These are phyloP conservation scores for Camillea tinctor DNA, from an alignment of 2,329 filamentous ascomycete genomes.

Conservation along the genomic window DNA sequence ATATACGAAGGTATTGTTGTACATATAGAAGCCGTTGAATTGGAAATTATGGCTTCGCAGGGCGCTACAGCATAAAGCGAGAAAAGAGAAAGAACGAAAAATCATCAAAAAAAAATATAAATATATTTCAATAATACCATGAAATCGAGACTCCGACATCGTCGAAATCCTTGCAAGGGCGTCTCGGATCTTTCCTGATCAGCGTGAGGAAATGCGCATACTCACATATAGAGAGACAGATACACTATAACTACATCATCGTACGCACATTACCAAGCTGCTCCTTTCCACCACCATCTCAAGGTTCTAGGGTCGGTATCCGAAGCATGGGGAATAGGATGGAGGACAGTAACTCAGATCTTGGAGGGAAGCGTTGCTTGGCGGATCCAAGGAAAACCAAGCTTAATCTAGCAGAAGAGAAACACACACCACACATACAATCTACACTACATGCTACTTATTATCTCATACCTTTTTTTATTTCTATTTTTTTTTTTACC, in stretches of 20 bases:
- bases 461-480: too few relatives aligned
- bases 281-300: not conserved
- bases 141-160: not conserved
- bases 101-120: not conserved
- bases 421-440: not conserved
- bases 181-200: not conserved
- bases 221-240: not conserved
- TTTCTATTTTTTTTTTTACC: too few relatives aligned
- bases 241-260: too few relatives aligned
- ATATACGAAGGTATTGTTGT: slow-evolving; percentile 11
- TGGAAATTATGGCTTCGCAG: slow-evolving; percentile 8
- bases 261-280: not conserved
- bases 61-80: not conserved
- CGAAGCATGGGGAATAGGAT: not conserved
- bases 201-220: not conserved
- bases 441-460: too few relatives aligned
- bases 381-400: not conserved
- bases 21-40: slow-evolving; percentile 19
- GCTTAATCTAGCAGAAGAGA: not conserved
- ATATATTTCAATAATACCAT: not conserved
- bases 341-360: not conserved
- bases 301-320: not conserved
- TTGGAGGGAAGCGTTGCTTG: not conserved
- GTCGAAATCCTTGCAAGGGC: not conserved
- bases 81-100: not conserved